Conservation (phyloP, 2,329 filamentous ascomycete genomes). For the Graphiopsis chlorocephala region DNA sequence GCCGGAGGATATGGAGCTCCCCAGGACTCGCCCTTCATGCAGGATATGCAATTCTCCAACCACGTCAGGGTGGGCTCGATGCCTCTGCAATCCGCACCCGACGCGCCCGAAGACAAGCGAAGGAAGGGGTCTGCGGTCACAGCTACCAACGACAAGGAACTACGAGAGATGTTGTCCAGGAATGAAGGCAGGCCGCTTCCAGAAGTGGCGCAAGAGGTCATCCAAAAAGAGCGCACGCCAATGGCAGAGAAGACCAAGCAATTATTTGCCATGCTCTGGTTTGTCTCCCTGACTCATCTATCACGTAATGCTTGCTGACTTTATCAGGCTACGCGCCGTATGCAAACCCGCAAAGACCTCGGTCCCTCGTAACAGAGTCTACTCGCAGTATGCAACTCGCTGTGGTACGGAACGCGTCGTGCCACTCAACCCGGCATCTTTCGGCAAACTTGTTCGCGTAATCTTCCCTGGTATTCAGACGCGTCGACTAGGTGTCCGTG, state of each 20-base stretch:
- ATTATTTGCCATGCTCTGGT: conserved; percentile 88
- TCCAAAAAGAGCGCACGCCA: conserved; percentile 74
- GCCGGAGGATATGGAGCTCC: conserved; percentile 22
- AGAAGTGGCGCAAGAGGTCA: conserved; percentile 72
- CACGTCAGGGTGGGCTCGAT: conserved; percentile 30
- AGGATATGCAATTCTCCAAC: conserved; percentile 27
- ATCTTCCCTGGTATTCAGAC: conserved; percentile 96
- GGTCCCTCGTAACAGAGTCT: conserved; percentile 88
- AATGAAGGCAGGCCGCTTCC: conserved; percentile 66
- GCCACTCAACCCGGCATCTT: conserved; percentile 92
- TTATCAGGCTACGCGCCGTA: conserved; percentile 66
- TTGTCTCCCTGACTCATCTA: conserved; percentile 38
- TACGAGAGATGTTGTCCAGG: conserved; percentile 69
- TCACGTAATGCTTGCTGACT: conserved; percentile 16
- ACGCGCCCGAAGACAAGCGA: conserved; percentile 45
- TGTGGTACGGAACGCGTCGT: conserved; percentile 93
- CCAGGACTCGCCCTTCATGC: conserved; percentile 28
- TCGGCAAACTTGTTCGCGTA: conserved; percentile 93
- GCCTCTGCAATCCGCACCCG: conserved; percentile 23
- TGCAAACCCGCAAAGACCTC: conserved; percentile 77
- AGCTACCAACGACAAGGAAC: conserved; percentile 77
- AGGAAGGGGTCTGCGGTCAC: conserved; percentile 62
- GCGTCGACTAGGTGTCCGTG: conserved; percentile 82
- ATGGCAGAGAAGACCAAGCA: conserved; percentile 81
- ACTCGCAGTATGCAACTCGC: conserved; percentile 88